These are phyloP conservation scores for Gyromitra esculenta DNA, from an alignment of 2,329 filamentous ascomycete species.

Conservation along the genomic window DNA sequence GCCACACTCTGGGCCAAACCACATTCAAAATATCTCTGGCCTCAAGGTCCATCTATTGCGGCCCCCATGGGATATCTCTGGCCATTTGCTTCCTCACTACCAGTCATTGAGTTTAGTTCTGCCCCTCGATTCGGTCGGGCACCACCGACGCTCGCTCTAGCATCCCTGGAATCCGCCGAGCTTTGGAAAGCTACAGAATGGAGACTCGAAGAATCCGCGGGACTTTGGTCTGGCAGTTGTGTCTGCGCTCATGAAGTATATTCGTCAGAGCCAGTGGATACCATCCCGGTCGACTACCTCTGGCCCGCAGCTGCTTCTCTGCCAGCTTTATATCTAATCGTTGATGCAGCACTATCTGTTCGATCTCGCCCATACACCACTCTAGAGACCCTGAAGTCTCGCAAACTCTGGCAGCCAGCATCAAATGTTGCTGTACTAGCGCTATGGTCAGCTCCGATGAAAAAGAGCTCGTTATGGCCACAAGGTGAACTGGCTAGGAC, in stretches of 20 bases:
- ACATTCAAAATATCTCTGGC: slow-evolving; percentile 22
- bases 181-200: slow-evolving; percentile 9
- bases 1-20: slow-evolving; percentile 24
- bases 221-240: slow-evolving; percentile 20
- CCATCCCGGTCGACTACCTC: not conserved
- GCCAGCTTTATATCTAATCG: not conserved
- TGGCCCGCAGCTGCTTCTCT: slow-evolving; percentile 16
- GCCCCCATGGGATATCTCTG: slow-evolving; percentile 18
- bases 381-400: not conserved
- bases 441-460: not conserved
- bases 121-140: not conserved
- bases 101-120: not conserved
- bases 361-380: not conserved
- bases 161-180: slow-evolving; percentile 5
- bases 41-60: not conserved
- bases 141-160: not conserved
- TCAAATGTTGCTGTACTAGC: not conserved
- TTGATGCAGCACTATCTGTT: not conserved
- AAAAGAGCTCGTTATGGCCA: not conserved
- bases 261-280: not conserved
- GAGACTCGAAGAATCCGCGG: not conserved
- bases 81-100: slow-evolving; percentile 29
- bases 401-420: slow-evolving; percentile 12
- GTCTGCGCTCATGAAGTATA: not conserved
- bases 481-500: not conserved